Conservation (phyloP, 805 yeast genomes). For the Myxozyma sirexii region DNA sequence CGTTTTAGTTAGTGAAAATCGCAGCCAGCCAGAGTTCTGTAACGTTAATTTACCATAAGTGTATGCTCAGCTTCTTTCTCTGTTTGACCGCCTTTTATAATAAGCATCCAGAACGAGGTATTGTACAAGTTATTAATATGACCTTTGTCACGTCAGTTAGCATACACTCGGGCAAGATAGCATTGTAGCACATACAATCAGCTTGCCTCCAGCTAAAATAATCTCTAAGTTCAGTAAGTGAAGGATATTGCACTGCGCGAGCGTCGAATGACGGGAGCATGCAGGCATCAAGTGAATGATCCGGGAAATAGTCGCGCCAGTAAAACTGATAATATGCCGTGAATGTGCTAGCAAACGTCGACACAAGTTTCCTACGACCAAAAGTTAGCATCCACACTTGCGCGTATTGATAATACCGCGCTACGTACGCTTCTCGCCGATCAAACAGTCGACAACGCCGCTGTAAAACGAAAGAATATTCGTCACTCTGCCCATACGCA, state of each 20-base stretch:
- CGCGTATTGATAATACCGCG: not conserved
- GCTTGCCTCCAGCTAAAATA: conserved; percentile 94
- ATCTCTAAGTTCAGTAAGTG: conserved; percentile 61
- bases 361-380: conserved; percentile 62
- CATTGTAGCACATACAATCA: conserved; percentile 52
- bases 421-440: conserved; percentile 59
- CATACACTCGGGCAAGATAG: not conserved
- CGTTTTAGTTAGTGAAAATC: not conserved
- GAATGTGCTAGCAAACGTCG: conserved; percentile 80
- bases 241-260: conserved; percentile 85
- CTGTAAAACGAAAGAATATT: conserved; percentile 78
- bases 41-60: conserved; percentile 54
- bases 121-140: conserved; percentile 94
- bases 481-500: conserved; percentile 96
- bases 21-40: not conserved
- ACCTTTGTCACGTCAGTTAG: conserved; percentile 39
- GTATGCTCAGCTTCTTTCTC: conserved; percentile 79
- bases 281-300: conserved; percentile 50
- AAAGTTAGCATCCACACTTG: not conserved
- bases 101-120: conserved; percentile 88
- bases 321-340: conserved; percentile 71
- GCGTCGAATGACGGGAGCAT: conserved; percentile 89
- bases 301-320: conserved; percentile 67
- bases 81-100: conserved; percentile 64
- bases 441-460: conserved; percentile 71